Evolutionary conservation across 495 filamentous ascomycete species (phyloP), one percentile per base, ranked within the genome.

Genomic region (Tuber aestivum): DNA sequence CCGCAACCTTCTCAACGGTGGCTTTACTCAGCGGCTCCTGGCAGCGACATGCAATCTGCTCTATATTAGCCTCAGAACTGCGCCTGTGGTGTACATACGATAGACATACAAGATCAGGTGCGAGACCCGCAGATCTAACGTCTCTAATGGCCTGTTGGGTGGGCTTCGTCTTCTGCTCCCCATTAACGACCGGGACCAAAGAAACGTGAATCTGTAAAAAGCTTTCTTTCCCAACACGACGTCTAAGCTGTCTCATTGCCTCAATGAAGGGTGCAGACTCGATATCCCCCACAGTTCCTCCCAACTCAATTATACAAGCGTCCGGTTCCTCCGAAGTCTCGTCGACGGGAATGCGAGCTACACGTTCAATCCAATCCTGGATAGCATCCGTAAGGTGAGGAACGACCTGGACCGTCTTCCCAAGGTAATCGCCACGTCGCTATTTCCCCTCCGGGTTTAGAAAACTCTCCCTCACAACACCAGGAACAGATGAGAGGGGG

Each of bases 161-260:
- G 1, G 95, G 95, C 84, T 99, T 99, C 21, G 94, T 97, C 90
- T 98, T 99, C 85, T 95, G 89, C 86, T 98, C 95, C n/a, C 91
- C 89, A 70, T 89, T 83, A 50, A 90, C 84, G 5, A 94, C 85
- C 0, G 94, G 94, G 32, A 97, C 89, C 70, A 92, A 90, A 14
- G 89, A 93, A 68, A 97, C 94, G 82, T 93, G 90, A 76, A 95
- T 97, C 83, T 92, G 90, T 77, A 93, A 81, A 84, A 97, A 97
- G 84, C 97, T 95, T 79, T 88, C 86, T 83, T 90, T 92, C 74
- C 92, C 93, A 70, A 88, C 90, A 69, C 89, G 87, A 72, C 90
- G 85, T 70, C 90, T 87, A 65, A 97, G 87, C 83, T 96, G 92
- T 74, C 88, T 88, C 80, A 98, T 85, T 21, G 94, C 94, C 84